Evolutionary conservation across 768 basidiomycete genomes (phyloP).

Genomic region (Leccinum pellstonianum): DNA sequence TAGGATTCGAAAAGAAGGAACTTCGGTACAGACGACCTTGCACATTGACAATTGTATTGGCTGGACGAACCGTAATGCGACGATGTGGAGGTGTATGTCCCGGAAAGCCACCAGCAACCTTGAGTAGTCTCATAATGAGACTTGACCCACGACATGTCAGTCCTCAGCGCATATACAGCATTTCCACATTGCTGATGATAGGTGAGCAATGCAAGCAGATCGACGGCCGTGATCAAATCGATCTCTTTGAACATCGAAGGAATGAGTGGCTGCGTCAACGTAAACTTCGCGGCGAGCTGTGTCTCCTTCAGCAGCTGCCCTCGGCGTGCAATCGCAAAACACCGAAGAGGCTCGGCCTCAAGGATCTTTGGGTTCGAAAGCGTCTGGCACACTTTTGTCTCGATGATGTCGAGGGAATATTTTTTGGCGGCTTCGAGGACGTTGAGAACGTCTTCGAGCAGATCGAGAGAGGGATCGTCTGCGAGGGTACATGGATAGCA

Average conservation of each 20-base stretch:
- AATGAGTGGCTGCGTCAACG: neutral
- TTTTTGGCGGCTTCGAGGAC: neutral
- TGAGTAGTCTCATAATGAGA: neutral
- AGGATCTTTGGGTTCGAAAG: neutral
- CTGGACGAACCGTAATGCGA: no score
- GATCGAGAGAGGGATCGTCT: neutral
- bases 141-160: neutral
- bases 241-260: neutral
- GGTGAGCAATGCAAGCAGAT: neutral
- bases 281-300: neutral
- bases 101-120: neutral
- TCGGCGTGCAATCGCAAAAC: neutral
- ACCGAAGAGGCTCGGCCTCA: neutral
- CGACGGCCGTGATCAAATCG: neutral
- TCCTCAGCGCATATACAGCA: neutral
- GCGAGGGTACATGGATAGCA: constrained; percentile 14
- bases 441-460: neutral
- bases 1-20: neutral
- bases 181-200: neutral
- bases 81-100: no score
- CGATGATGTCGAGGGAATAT: neutral
- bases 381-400: neutral
- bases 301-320: neutral
- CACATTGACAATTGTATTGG: neutral
- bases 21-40: neutral